Conservation (phyloP, 1,284 basidiomycete species). For the Neonothopanus nambi region DNA sequence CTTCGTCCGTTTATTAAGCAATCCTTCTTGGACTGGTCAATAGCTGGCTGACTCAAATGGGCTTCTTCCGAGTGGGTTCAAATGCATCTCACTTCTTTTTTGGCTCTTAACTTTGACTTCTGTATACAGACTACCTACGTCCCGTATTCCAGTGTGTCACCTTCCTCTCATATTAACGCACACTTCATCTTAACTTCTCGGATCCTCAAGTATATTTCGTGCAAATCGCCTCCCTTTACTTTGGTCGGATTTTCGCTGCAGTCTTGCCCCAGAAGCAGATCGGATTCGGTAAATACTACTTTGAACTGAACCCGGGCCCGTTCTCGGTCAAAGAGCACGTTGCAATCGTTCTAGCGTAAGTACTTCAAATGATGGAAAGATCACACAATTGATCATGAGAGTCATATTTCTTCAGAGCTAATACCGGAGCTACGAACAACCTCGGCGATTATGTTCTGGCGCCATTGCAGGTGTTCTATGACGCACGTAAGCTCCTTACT, state of each 20-base stretch:
- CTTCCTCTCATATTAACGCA: neutral
- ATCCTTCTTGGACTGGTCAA: neutral
- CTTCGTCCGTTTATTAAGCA: neutral
- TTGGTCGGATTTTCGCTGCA: constrained; percentile 22
- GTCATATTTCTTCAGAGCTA: constrained; percentile 20
- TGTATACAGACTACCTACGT: constrained; percentile 24
- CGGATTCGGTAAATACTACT: constrained; percentile 21
- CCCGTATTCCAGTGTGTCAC: constrained; percentile 23
- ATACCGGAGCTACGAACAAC: constrained; percentile 27
- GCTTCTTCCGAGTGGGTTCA: constrained; percentile 24
- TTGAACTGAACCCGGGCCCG: constrained; percentile 29
- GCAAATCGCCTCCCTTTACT: constrained; percentile 24
- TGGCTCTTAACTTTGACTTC: neutral
- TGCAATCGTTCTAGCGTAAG: constrained; percentile 41
- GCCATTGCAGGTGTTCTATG: constrained; percentile 24
- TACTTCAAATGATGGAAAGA: neutral
- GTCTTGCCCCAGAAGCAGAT: constrained; percentile 21
- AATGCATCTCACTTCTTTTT: neutral
- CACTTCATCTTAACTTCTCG: neutral
- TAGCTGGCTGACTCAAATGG: constrained; percentile 26
- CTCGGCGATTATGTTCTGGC: constrained; percentile 27
- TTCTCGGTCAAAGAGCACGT: constrained; percentile 71
- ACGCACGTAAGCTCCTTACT: constrained; percentile 13
- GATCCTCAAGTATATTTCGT: constrained; percentile 24
- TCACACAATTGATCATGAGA: neutral